phyloP scores from a whole-genome alignment of 495 filamentous ascomycete genomes.

The Aspergillus indologenus region DNA sequence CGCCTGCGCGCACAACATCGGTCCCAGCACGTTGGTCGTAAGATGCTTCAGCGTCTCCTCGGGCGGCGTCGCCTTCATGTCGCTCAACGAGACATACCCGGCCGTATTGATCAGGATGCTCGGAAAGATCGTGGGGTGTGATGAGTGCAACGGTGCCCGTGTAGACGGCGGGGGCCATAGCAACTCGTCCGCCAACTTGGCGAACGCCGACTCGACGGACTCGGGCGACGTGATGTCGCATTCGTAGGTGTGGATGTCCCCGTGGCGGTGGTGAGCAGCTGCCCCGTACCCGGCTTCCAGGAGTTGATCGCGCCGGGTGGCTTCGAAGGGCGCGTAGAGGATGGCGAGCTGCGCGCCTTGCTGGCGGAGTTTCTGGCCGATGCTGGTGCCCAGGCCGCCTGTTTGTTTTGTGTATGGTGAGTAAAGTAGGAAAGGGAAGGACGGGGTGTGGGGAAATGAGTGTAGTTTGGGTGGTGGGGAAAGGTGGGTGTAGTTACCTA shows the following conservation, averaged over 20 bases:
- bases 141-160: background rate
- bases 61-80: slow-evolving; percentile 37
- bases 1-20: slow-evolving; percentile 44
- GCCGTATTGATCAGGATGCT: slow-evolving; percentile 43
- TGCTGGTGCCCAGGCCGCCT: slow-evolving; percentile 41
- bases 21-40: slow-evolving; percentile 35
- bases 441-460: background rate
- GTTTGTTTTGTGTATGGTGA: background rate
- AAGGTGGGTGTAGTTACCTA: background rate
- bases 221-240: slow-evolving; percentile 42
- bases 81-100: slow-evolving; percentile 41
- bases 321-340: slow-evolving; percentile 42
- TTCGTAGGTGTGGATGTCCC: slow-evolving; percentile 35
- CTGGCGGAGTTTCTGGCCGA: slow-evolving; percentile 35
- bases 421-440: background rate
- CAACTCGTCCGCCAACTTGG: slow-evolving; percentile 21
- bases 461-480: background rate
- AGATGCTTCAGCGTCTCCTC: slow-evolving; percentile 41
- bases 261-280: background rate
- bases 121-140: slow-evolving; percentile 19
- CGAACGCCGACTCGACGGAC: slow-evolving; percentile 35
- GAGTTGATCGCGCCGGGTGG: slow-evolving; percentile 33
- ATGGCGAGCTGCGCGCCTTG: slow-evolving; percentile 39
- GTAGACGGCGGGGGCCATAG: slow-evolving; percentile 16
- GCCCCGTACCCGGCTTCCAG: slow-evolving; percentile 32